Percentiles rank a stretch among this genome's conserved stretches.
Evolutionary conservation across 2,329 filamentous ascomycete species (phyloP).

Genomic region (Fusarium chlamydosporum): DNA sequence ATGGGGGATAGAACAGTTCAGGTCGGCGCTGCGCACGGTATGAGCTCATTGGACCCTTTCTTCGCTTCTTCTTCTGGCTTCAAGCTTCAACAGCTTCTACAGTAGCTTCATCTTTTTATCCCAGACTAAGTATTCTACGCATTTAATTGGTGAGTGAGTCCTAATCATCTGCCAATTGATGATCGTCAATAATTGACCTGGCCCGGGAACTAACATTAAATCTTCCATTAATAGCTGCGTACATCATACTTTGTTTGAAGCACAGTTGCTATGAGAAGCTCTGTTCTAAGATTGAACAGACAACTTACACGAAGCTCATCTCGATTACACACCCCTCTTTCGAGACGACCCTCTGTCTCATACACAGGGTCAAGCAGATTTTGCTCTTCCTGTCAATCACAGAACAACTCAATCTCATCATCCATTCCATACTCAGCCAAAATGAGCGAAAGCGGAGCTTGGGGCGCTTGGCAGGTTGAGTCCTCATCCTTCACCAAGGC

Average conservation of each 20-base stretch:
- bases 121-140: constrained; percentile 5
- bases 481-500: constrained; percentile 62
- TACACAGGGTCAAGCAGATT: constrained; percentile 4
- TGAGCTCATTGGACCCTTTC: constrained; percentile 53
- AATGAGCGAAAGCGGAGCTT: constrained; percentile 53
- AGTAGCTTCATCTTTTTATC: constrained; percentile 16
- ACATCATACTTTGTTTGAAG: background rate
- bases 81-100: constrained; percentile 28
- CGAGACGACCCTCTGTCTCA: background rate
- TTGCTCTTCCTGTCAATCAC: constrained; percentile 43
- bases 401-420: background rate
- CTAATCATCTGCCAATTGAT: background rate
- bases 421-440: constrained; percentile 14
- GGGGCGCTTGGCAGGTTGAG: constrained; percentile 60
- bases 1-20: rapidly evolving
- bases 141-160: constrained; percentile 16
- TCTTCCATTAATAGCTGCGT: background rate
- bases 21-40: constrained; percentile 35
- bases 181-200: background rate
- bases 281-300: constrained; percentile 26
- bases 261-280: constrained; percentile 38
- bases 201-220: background rate
- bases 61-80: constrained; percentile 14
- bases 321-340: background rate
- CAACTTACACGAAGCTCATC: constrained; percentile 17